Base-by-base conservation (phyloP, 192 early-diverging fungal species). In the Endogone sp. region DNA sequence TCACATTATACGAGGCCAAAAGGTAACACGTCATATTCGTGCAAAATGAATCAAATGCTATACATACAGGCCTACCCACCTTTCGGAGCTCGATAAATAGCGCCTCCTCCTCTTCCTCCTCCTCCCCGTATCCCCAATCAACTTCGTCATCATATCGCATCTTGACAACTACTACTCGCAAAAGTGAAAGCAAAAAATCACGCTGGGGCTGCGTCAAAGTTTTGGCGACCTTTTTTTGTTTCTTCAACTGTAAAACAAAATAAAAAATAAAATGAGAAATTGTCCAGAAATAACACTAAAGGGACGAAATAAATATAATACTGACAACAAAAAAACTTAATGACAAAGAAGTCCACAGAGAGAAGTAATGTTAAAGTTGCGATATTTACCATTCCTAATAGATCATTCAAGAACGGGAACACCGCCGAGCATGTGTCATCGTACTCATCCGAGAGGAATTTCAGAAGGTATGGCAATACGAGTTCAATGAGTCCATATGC, bases 141-240 rank as follows among this genome's bases (percentile, higher is more conserved):
- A 89, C 91, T 58, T 94, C 93, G 29, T 93, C 90, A 78, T 92
- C 85, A 69, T 94, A 96, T 81, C 94, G 93, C 86, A 96, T 91
- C 84, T 96, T 96, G 29, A 86, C 74, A 16, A 94, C 85, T 37
- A 96, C 77, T 0, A 87, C 85, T 28, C 82, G 78, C 37, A 94
- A 75, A 30, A 93, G 77, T 11, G 82, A 79, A 27, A 71, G 72
- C 49, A 88, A 58, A 57, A 85, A 77, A 64, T 82, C 79, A 30
- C 76, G 75, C 61, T 84, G 86, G 29, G 77, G 63, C 30, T 82
- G 72, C 37, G 75, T 71, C 31, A 88, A 70, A 23, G 68, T 70
- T 13, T 77, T 74, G 2, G 64, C 73, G 13, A 69, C 74, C 64
- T 81, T 86, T 62, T 84, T 88, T 71, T 86, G 81, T n/a, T 76